These are phyloP conservation scores for Zea mays DNA, from an alignment of 176 grass and related monocot species.

Conservation along the genomic window Zm-B73-REFERENCE-NAM-5.0 NC_050104.1:136463501-136464000, in stretches of 20 bases:
- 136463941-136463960: constrained; percentile 12
- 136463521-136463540: constrained; percentile 89
- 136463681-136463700: constrained; percentile 89
- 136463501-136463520: constrained; percentile 35
- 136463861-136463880: constrained; percentile 21
- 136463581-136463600: constrained; percentile 53
- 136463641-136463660: constrained; percentile 14
- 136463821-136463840: background rate
- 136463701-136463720: constrained; percentile 78
- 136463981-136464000: too few species aligned
- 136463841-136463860: background rate
- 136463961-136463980: background rate
- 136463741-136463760: constrained; percentile 48
- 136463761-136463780: constrained; percentile 34
- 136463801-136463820: constrained; percentile 28
- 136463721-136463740: constrained; percentile 75
- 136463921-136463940: background rate
- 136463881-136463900: constrained; percentile 23
- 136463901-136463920: background rate
- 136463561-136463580: constrained; percentile 93
- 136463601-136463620: background rate
- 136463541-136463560: constrained; percentile 79
- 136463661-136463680: constrained; percentile 55
- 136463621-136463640: constrained; percentile 23
- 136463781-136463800: constrained; percentile 11